These are phyloP conservation scores for Aphanomyces astaci DNA, from an alignment of 352 stramenopile genomes.

Conservation along the genomic window DNA sequence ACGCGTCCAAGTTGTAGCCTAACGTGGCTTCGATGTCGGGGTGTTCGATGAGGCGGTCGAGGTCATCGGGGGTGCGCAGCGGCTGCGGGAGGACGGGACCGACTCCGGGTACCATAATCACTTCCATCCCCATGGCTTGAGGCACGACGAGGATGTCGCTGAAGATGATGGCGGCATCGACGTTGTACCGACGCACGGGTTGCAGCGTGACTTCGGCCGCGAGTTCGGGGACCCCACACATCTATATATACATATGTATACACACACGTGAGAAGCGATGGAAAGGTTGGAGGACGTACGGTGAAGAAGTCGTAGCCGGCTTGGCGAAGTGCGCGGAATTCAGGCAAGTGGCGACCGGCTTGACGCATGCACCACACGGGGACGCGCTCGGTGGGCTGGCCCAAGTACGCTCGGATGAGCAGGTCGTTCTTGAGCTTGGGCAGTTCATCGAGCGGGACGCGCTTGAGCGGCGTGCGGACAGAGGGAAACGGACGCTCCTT, in stretches of 20 bases:
- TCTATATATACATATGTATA: conserved; percentile 42
- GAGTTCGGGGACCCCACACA: conserved; percentile 77
- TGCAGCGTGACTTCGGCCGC: conserved; percentile 96
- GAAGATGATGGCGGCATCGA: conserved; percentile 98
- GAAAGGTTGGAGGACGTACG: conserved; percentile 26
- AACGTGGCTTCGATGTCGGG: conserved; percentile 90
- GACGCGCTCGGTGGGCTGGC: conserved; percentile 83
- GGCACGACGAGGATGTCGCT: conserved; percentile 98
- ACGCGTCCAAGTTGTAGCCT: conserved; percentile 92
- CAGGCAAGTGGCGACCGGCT: conserved; percentile 86
- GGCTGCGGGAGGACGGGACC: conserved; percentile 80
- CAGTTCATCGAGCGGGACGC: conserved; percentile 53
- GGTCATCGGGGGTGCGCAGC: conserved; percentile 79
- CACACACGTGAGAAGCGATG: not conserved
- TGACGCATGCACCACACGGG: conserved; percentile 98
- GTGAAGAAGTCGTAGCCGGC: conserved; percentile 86
- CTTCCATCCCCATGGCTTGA: conserved; percentile 94
- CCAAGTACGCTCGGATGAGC: conserved; percentile 74
- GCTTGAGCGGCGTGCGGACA: conserved; percentile 60
- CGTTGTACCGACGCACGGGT: conserved; percentile 87
- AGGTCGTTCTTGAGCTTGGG: conserved; percentile 88
- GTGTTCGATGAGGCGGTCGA: conserved; percentile 84
- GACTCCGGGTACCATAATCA: conserved; percentile 93
- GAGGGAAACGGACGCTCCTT: conserved; percentile 49
- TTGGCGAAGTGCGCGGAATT: conserved; percentile 79